These are phyloP conservation scores for Nicotiana obtusifolia DNA, from an alignment of 257 asterid genomes.

Conservation along the genomic window DNA sequence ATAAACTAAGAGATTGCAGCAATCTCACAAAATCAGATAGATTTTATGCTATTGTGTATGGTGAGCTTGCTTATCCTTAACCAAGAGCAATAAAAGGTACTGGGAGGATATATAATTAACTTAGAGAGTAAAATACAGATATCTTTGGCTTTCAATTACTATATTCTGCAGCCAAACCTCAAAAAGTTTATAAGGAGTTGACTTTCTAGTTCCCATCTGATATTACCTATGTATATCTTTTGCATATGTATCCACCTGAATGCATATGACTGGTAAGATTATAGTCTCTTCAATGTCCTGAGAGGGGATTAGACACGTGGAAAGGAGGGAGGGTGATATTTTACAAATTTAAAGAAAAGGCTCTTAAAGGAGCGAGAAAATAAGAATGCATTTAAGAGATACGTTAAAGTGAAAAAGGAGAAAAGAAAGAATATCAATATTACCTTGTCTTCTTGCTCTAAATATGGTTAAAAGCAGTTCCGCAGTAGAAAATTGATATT, in stretches of 20 bases:
- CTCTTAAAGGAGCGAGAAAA: not conserved
- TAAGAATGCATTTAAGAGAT: not conserved
- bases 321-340: not conserved
- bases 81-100: not conserved
- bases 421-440: not conserved
- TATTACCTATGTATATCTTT: not conserved
- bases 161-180: not conserved
- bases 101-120: not conserved
- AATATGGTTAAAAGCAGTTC: not conserved
- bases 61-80: not conserved
- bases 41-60: not conserved
- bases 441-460: not conserved
- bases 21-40: not conserved
- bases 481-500: too few relatives aligned
- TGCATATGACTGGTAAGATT: not conserved
- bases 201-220: not conserved
- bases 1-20: not conserved
- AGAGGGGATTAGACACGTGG: not conserved
- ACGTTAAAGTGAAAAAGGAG: not conserved
- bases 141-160: not conserved
- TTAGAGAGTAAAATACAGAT: constrained; percentile 1
- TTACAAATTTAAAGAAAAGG: not conserved
- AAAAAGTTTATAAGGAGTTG: not conserved
- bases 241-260: not conserved
- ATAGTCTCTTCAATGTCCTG: not conserved